Conservation (phyloP, 768 basidiomycete genomes). For the Galerina sulciceps region DNA sequence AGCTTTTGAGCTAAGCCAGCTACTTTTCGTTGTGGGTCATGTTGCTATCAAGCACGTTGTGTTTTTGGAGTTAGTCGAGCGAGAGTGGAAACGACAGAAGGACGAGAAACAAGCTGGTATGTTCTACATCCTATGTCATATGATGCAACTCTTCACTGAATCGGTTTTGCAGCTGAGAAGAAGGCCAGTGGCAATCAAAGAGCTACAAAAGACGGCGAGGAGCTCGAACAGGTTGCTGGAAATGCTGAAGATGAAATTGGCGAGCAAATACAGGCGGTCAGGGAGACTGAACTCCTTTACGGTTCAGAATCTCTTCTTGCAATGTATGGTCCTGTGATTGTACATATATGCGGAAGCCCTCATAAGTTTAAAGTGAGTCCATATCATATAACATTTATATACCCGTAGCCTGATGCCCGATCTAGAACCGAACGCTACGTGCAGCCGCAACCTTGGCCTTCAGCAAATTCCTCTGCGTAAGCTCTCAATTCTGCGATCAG, state of each 20-base stretch:
- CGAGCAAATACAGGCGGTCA: constrained; percentile 81
- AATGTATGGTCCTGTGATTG: constrained; percentile 87
- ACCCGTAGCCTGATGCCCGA: not conserved
- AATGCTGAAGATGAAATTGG: constrained; percentile 99
- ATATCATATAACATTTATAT: not conserved
- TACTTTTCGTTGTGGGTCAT: constrained; percentile 96
- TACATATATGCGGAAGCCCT: constrained; percentile 89
- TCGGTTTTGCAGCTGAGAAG: constrained; percentile 57
- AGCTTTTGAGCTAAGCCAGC: constrained; percentile 87
- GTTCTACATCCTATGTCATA: constrained; percentile 20
- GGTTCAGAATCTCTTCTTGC: constrained; percentile 82
- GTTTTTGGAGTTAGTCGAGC: constrained; percentile 91
- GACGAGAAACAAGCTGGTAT: constrained; percentile 83
- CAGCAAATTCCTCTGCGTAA: constrained; percentile 96
- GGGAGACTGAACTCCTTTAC: constrained; percentile 88
- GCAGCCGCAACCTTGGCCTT: constrained; percentile 88
- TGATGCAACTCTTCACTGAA: not conserved
- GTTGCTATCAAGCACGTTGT: constrained; percentile 98
- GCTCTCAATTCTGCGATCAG: constrained; percentile 90
- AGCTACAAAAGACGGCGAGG: constrained; percentile 69
- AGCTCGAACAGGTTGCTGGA: constrained; percentile 96
- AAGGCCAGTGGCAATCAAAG: constrained; percentile 34
- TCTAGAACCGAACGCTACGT: constrained; percentile 82
- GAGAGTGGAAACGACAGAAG: constrained; percentile 96
- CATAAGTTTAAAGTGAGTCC: constrained; percentile 82